Evolutionary conservation across 768 basidiomycete genomes (phyloP).

Genomic region (Suillus subaureus): DNA sequence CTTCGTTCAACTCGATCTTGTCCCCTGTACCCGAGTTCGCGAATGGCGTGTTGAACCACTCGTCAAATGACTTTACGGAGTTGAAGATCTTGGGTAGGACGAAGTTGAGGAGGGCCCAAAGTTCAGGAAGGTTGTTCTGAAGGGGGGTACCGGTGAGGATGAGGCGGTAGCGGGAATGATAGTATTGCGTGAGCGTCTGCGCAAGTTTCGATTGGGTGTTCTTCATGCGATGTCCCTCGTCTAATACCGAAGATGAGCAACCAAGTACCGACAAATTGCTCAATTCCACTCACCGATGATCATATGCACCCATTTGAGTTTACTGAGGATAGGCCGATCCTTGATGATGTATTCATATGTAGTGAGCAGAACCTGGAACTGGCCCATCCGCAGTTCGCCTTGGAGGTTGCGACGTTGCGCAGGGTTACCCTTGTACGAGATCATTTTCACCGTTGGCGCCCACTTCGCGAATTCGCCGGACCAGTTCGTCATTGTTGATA

Average conservation of each 20-base stretch:
- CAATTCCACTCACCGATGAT: slow-evolving; percentile 70
- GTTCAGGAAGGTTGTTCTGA: slow-evolving; percentile 95
- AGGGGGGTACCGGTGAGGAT: slow-evolving; percentile 96
- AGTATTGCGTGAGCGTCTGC: slow-evolving; percentile 89
- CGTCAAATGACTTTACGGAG: slow-evolving; percentile 98
- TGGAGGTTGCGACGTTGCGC: slow-evolving; percentile 78
- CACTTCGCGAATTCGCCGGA: slow-evolving; percentile 96
- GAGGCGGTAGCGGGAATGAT: slow-evolving; percentile 90
- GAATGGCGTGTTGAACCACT: slow-evolving; percentile 99
- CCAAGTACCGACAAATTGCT: background rate
- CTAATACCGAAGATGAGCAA: slow-evolving; percentile 37
- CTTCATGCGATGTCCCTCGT: slow-evolving; percentile 99
- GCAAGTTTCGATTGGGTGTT: slow-evolving; percentile 90
- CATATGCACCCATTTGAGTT: slow-evolving; percentile 97
- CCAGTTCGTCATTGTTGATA: slow-evolving; percentile 98
- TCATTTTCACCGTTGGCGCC: slow-evolving; percentile 79
- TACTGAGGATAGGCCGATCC: slow-evolving; percentile 86
- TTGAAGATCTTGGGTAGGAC: slow-evolving; percentile 96
- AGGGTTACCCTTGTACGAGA: slow-evolving; percentile 94
- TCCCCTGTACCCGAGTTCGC: slow-evolving; percentile 97
- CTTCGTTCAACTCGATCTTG: slow-evolving; percentile 99
- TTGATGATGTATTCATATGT: slow-evolving; percentile 99
- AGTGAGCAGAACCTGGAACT: slow-evolving; percentile 91
- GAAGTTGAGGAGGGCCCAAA: slow-evolving; percentile 96
- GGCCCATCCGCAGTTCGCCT: slow-evolving; percentile 70